Base-by-base conservation (phyloP, 2,329 filamentous ascomycete genomes). In the Xylariales sp. region DNA sequence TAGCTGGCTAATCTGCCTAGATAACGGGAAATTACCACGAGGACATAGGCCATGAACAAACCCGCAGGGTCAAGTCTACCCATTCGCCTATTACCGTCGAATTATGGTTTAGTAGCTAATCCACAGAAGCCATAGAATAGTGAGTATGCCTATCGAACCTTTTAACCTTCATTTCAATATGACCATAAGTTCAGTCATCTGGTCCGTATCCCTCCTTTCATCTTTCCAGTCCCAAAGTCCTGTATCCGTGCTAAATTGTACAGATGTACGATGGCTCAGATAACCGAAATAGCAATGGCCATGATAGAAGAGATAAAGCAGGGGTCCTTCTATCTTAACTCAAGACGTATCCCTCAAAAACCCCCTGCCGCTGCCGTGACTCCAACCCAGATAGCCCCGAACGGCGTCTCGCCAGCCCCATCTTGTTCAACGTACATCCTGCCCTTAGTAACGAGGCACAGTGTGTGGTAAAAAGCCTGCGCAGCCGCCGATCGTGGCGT, bases 391-490 rank as follows among this genome's bases (percentile, higher is more conserved):
- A 88, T 86, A 0, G 71, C 71, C 0, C 85, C 85, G 72, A 86
- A 87, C 1, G 83, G 79, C 58, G 78, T 61, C 39, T 78, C 64
- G 5, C 74, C 48, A 32, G 57, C 55, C 0, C 84, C 81, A 2
- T 85, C 81, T 79, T 97, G 93, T 69, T 85, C 79, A 5, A 94
- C 88, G 18, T 80, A 77, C 52, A 95, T 80, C 63, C 86, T 78
- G 1, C 85, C 85, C 79, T 90, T 93, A 1, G 89, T 93, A 5
- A 88, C 90, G 50, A 96, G 84, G 10, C 86, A 84, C 14, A 97
- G 85, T 1, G 93, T 84, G 77, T 96, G 92, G 80, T 91, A 88
- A 76, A 93, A 91, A 0, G 89, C 93, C 77, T 94, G 91, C 1
- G 91, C 89, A 8, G 91, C 92, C 12, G 93, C 89, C 36, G 87